Percentiles rank a stretch among this genome's conserved stretches.
These are phyloP conservation scores for Zygosaccharomyces gambellarensis DNA, from an alignment of 805 yeast genomes.

Conservation along the genomic window DNA sequence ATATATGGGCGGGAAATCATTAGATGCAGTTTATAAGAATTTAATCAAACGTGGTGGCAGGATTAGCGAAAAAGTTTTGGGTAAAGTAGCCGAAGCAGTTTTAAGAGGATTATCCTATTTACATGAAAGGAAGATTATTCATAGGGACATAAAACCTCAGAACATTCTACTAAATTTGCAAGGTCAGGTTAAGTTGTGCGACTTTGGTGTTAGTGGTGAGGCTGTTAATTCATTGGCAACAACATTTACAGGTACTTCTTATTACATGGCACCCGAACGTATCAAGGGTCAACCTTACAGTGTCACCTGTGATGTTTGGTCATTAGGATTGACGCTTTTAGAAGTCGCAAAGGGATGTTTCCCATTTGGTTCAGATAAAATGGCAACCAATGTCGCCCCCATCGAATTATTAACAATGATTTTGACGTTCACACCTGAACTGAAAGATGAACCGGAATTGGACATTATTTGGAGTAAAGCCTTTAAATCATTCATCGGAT, in stretches of 20 bases:
- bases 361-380: conserved; percentile 56
- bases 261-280: conserved; percentile 98
- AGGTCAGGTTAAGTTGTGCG: conserved; percentile 90
- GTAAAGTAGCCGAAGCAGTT: conserved; percentile 84
- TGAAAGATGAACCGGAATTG: conserved; percentile 70
- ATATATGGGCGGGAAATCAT: conserved; percentile 87
- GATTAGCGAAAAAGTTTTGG: conserved; percentile 88
- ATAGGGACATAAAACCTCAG: conserved; percentile 94
- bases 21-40: conserved; percentile 84
- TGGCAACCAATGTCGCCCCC: conserved; percentile 59
- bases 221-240: conserved; percentile 93
- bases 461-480: conserved; percentile 78
- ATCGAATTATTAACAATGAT: conserved; percentile 81
- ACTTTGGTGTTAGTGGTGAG: conserved; percentile 96
- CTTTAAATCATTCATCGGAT: conserved; percentile 75
- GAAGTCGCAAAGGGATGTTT: conserved; percentile 93
- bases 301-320: conserved; percentile 96
- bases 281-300: conserved; percentile 94
- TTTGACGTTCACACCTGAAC: conserved; percentile 73
- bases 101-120: conserved; percentile 80
- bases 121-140: conserved; percentile 83
- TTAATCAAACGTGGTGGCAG: conserved; percentile 73
- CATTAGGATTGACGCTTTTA: conserved; percentile 81
- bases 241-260: conserved; percentile 95
- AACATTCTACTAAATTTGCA: conserved; percentile 69